These are phyloP conservation scores for Brassica incana DNA, from an alignment of 345 rosid genomes.

Conservation along the genomic window DNA sequence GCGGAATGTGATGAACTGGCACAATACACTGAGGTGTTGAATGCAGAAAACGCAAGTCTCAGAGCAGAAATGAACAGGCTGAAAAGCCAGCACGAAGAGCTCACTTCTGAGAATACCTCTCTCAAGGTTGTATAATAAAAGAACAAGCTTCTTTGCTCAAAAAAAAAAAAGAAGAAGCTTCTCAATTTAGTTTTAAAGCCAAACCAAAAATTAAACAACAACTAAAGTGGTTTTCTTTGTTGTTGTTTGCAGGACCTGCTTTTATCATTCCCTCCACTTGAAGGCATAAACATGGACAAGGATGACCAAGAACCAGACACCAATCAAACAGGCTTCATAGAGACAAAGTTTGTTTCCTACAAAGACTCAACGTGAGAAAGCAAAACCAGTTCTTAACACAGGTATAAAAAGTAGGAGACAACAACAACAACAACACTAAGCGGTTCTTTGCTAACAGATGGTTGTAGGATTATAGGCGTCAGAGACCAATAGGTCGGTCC, in stretches of 20 bases:
- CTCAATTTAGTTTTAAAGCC: neutral
- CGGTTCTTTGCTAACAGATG: constrained; percentile 29
- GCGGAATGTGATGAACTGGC: constrained; percentile 97
- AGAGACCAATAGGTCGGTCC: constrained; percentile 9
- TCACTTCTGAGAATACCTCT: constrained; percentile 65
- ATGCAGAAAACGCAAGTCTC: constrained; percentile 81
- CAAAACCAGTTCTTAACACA: constrained; percentile 26
- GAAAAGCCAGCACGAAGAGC: constrained; percentile 72
- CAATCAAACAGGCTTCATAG: constrained; percentile 43
- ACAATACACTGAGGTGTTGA: constrained; percentile 72
- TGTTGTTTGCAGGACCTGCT: constrained; percentile 65
- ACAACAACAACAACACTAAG: constrained; percentile 8
- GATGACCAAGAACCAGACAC: constrained; percentile 44
- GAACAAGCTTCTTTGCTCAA: neutral
- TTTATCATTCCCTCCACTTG: constrained; percentile 55
- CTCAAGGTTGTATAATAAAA: constrained; percentile 56
- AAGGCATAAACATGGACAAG: constrained; percentile 51
- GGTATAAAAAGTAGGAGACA: constrained; percentile 25
- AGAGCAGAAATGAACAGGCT: constrained; percentile 79
- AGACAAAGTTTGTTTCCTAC: constrained; percentile 41
- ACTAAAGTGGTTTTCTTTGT: neutral
- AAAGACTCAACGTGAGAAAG: constrained; percentile 22
- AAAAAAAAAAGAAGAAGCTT: neutral
- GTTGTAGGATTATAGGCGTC: constrained; percentile 29
- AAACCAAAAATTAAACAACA: neutral